Conservation (phyloP, 495 filamentous ascomycete species). For the Endocarpon pusillum region DNA sequence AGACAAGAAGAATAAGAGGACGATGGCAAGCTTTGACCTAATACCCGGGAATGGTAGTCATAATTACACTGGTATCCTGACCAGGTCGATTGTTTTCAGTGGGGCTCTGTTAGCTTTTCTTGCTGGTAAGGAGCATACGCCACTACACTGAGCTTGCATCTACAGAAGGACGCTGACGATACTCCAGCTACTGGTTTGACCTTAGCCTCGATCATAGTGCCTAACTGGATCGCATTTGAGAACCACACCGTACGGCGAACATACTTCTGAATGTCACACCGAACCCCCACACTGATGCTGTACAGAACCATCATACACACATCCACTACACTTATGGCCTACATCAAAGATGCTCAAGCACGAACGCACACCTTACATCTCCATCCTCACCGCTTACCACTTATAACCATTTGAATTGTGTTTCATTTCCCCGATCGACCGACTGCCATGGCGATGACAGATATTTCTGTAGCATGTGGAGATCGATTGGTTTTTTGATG, state of each 20-base stretch:
- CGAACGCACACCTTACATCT: slow-evolving; percentile 13
- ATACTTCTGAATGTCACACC: neutral
- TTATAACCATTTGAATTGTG: slow-evolving; percentile 30
- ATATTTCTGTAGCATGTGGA: slow-evolving; percentile 86
- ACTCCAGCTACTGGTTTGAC: slow-evolving; percentile 58
- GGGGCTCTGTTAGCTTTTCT: slow-evolving; percentile 40
- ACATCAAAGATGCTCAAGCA: slow-evolving; percentile 51
- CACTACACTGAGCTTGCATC: neutral
- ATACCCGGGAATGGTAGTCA: slow-evolving; percentile 25
- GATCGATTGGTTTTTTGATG: slow-evolving; percentile 72
- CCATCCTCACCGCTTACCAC: slow-evolving; percentile 37
- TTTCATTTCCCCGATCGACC: slow-evolving; percentile 38
- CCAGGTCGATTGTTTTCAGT: slow-evolving; percentile 39
- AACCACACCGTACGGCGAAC: slow-evolving; percentile 33
- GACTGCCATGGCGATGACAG: slow-evolving; percentile 54
- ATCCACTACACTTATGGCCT: slow-evolving; percentile 61
- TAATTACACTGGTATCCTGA: slow-evolving; percentile 31
- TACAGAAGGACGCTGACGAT: slow-evolving; percentile 1
- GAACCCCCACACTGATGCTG: neutral
- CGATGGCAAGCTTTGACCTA: slow-evolving; percentile 17
- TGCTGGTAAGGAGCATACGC: slow-evolving; percentile 35
- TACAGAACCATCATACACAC: slow-evolving; percentile 23
- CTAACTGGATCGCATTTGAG: slow-evolving; percentile 65
- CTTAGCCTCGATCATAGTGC: slow-evolving; percentile 52
- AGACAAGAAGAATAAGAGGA: too few relatives aligned